Evolutionary conservation across 345 rosid species (phyloP).

Genomic region (Camelina sativa): DNA sequence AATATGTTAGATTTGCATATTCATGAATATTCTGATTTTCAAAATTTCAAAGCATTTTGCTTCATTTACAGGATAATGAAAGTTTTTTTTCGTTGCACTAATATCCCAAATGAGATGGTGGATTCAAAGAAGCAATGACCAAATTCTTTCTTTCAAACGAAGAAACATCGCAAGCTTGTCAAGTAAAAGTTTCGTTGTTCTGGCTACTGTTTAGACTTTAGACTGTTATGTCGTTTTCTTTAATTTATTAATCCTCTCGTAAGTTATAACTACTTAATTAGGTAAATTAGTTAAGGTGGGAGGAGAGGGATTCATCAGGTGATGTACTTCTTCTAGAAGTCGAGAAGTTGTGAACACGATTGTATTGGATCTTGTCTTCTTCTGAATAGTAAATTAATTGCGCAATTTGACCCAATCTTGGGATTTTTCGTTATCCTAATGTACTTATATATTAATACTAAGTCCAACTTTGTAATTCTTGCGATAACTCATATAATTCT

Average conservation of each 20-base stretch:
- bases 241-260: neutral
- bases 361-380: slow-evolving; percentile 8
- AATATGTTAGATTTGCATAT: too few relatives aligned
- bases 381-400: neutral
- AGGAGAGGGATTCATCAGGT: too few relatives aligned
- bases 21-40: neutral
- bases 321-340: slow-evolving; percentile 11
- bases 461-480: neutral
- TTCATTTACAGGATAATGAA: neutral
- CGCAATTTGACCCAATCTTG: neutral
- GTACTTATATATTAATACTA: neutral
- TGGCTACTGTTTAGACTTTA: neutral
- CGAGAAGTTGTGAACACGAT: slow-evolving; percentile 31
- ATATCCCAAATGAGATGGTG: too few relatives aligned
- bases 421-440: neutral
- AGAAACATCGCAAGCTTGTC: too few relatives aligned
- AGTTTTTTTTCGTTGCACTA: neutral
- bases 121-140: too few relatives aligned
- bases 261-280: neutral
- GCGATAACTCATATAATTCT: neutral
- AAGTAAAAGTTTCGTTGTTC: too few relatives aligned
- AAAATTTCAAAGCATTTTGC: neutral
- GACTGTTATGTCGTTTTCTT: neutral
- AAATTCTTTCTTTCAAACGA: too few relatives aligned
- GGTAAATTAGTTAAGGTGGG: neutral